These are phyloP conservation scores for Skeletonema menzelii DNA, from an alignment of 108 stramenopile genomes.

Conservation along the genomic window DNA sequence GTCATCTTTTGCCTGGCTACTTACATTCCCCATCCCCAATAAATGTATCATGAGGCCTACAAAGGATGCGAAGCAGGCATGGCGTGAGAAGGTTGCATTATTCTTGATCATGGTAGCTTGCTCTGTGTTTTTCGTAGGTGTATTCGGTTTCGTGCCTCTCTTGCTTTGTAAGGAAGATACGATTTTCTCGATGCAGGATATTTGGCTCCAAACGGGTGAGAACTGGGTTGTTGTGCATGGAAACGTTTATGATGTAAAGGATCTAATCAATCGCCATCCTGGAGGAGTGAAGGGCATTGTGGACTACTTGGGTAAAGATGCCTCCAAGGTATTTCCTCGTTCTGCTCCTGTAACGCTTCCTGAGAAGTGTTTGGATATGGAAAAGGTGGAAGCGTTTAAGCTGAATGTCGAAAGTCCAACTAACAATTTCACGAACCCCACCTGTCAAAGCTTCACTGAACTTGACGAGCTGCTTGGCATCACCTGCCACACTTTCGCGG, in stretches of 20 bases:
- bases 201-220: conserved; percentile 52
- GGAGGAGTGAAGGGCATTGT: conserved; percentile 56
- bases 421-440: conserved; percentile 51
- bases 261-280: conserved; percentile 55
- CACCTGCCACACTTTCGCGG: conserved; percentile 52
- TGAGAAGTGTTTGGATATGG: conserved; percentile 53
- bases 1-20: conserved; percentile 36
- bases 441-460: conserved; percentile 44
- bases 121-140: conserved; percentile 51
- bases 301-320: conserved; percentile 56
- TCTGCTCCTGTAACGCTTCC: conserved; percentile 49
- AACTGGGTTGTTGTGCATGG: conserved; percentile 54
- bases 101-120: conserved; percentile 52
- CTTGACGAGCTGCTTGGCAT: conserved; percentile 50
- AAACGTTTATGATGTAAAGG: conserved; percentile 54
- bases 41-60: conserved; percentile 42
- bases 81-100: conserved; percentile 57
- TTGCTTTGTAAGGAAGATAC: conserved; percentile 48
- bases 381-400: conserved; percentile 36
- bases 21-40: conserved; percentile 51
- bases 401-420: conserved; percentile 29
- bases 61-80: conserved; percentile 54
- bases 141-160: conserved; percentile 59
- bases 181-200: conserved; percentile 34
- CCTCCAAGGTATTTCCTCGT: conserved; percentile 58